phyloP scores from a whole-genome alignment of 768 basidiomycete species.

The Trametes coccinea region DNA sequence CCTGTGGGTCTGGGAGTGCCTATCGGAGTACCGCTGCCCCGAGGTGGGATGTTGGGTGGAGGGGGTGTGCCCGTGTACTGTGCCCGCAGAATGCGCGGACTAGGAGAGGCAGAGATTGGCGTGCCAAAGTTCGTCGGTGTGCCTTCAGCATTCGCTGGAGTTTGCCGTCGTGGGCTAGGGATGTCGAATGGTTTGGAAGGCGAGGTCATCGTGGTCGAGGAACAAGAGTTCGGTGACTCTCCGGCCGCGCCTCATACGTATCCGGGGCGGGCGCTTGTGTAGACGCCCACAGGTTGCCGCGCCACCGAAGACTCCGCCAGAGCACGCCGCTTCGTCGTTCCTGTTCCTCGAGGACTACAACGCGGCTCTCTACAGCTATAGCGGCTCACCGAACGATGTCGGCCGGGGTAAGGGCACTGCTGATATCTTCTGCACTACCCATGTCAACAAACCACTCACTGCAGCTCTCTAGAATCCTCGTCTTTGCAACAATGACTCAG shows the following conservation, averaged over 20 bases:
- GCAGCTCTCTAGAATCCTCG: too few relatives aligned
- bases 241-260: conserved; percentile 2
- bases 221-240: conserved; percentile 3
- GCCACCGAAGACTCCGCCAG: background rate
- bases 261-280: conserved; percentile 6
- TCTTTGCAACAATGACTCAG: too few relatives aligned
- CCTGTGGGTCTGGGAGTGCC: conserved; percentile 33
- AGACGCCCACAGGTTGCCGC: conserved; percentile 1
- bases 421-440: too few relatives aligned
- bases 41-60: conserved; percentile 51
- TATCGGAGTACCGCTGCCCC: conserved; percentile 50
- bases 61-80: conserved; percentile 62
- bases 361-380: too few relatives aligned
- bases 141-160: conserved; percentile 1
- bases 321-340: too few relatives aligned
- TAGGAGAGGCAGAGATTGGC: conserved; percentile 58
- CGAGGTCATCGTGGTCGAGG: conserved; percentile 24
- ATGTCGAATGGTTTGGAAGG: conserved; percentile 27
- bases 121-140: conserved; percentile 18
- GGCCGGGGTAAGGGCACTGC: too few relatives aligned
- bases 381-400: too few relatives aligned
- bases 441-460: too few relatives aligned
- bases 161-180: conserved; percentile 18
- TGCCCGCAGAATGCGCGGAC: conserved; percentile 62
- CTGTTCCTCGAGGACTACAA: too few relatives aligned